These are phyloP conservation scores for Byssoonygena ceratinophila DNA, from an alignment of 2,329 filamentous ascomycete genomes.

Conservation along the genomic window DNA sequence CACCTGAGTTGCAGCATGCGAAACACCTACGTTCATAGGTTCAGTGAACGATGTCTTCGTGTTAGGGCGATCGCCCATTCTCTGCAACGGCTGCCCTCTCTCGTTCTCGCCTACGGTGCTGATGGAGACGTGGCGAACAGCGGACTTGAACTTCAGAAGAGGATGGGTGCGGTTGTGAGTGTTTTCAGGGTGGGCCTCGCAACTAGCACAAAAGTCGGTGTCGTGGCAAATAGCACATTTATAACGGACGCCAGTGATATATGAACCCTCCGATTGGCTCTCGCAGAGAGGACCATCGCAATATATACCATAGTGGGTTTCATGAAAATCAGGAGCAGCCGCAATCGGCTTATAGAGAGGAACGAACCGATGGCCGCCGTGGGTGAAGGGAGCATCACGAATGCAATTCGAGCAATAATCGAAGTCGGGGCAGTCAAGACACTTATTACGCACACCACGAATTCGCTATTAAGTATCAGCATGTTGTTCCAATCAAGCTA, in stretches of 20 bases:
- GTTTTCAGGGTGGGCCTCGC: slow-evolving; percentile 78
- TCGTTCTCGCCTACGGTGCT: slow-evolving; percentile 71
- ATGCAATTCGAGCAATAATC: slow-evolving; percentile 81
- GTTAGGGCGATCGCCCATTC: slow-evolving; percentile 57
- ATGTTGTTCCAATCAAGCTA: neutral
- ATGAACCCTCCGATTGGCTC: slow-evolving; percentile 27
- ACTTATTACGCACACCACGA: slow-evolving; percentile 86
- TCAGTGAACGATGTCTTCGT: slow-evolving; percentile 45
- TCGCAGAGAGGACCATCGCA: slow-evolving; percentile 85
- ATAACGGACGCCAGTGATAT: slow-evolving; percentile 78
- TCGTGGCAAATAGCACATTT: slow-evolving; percentile 97
- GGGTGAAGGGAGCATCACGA: slow-evolving; percentile 53
- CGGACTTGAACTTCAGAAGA: slow-evolving; percentile 91
- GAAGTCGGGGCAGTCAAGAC: slow-evolving; percentile 92
- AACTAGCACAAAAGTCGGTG: slow-evolving; percentile 86
- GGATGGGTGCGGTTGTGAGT: slow-evolving; percentile 92
- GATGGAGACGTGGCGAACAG: slow-evolving; percentile 77
- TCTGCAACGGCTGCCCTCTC: slow-evolving; percentile 52
- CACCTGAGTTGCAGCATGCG: slow-evolving; percentile 50
- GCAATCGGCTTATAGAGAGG: slow-evolving; percentile 64
- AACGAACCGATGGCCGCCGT: slow-evolving; percentile 79
- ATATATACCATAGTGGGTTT: slow-evolving; percentile 70
- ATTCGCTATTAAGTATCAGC: slow-evolving; percentile 48
- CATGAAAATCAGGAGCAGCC: slow-evolving; percentile 41
- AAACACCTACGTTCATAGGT: slow-evolving; percentile 37